Conservation (phyloP, 2,329 filamentous ascomycete genomes). For the Gremmenia infestans region DNA sequence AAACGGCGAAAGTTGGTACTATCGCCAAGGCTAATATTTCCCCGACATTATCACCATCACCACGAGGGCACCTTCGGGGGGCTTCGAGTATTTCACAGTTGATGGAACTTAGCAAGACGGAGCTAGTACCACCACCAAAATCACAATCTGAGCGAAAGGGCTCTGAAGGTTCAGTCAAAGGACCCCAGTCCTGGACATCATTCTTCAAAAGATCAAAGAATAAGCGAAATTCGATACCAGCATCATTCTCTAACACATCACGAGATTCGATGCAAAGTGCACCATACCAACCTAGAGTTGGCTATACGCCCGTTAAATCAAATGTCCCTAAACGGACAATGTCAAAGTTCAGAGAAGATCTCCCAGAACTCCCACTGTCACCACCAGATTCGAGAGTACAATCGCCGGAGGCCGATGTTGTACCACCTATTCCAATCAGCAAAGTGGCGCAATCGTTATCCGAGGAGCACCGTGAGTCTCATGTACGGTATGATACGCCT, state of each 20-base stretch:
- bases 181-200: constrained; percentile 57
- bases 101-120: constrained; percentile 36
- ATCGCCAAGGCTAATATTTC: constrained; percentile 44
- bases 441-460: constrained; percentile 23
- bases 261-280: constrained; percentile 69
- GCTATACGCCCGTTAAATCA: constrained; percentile 28
- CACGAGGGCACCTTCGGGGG: constrained; percentile 39
- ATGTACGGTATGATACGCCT: constrained; percentile 44
- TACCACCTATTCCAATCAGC: constrained; percentile 33
- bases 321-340: constrained; percentile 69
- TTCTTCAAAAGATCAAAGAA: constrained; percentile 60
- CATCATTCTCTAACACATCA: constrained; percentile 89
- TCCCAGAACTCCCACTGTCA: constrained; percentile 82
- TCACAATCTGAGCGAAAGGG: constrained; percentile 37
- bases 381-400: constrained; percentile 77
- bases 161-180: constrained; percentile 48
- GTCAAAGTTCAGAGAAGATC: constrained; percentile 87
- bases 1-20: constrained; percentile 42
- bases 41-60: constrained; percentile 39
- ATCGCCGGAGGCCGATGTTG: constrained; percentile 61
- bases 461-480: constrained; percentile 26
- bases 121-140: constrained; percentile 38
- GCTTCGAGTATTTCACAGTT: constrained; percentile 50
- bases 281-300: constrained; percentile 12
- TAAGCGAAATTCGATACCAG: constrained; percentile 52